Percentiles rank a stretch among this genome's conserved stretches.
Evolutionary conservation across 2,329 filamentous ascomycete genomes (phyloP).

Genomic region (Fusarium nanum): DNA sequence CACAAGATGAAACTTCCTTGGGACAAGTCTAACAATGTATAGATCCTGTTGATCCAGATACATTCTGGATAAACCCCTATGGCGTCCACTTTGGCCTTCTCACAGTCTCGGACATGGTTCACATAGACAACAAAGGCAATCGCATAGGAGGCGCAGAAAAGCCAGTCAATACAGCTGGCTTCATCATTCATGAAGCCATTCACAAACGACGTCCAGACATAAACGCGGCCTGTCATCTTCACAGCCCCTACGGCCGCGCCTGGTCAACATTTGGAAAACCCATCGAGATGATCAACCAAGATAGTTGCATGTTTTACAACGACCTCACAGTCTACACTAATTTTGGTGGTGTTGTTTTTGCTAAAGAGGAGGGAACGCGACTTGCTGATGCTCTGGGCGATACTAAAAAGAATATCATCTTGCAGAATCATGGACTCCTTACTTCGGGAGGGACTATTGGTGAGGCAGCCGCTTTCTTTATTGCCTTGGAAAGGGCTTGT

Average conservation of each 20-base stretch:
- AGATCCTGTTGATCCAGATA: conserved; percentile 51
- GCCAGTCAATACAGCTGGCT: conserved; percentile 74
- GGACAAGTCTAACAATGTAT: conserved; percentile 18
- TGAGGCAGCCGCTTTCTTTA: conserved; percentile 77
- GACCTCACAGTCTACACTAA: conserved; percentile 72
- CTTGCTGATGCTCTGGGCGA: conserved; percentile 71
- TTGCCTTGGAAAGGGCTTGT: conserved; percentile 74
- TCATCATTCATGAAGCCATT: conserved; percentile 74
- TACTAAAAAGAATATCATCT: conserved; percentile 68
- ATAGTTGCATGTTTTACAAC: conserved; percentile 71
- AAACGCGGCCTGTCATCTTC: conserved; percentile 74
- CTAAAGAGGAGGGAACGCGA: conserved; percentile 70
- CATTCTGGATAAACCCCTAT: conserved; percentile 66
- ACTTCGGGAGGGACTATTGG: conserved; percentile 76
- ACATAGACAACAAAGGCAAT: conserved; percentile 68
- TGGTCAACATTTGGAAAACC: conserved; percentile 72
- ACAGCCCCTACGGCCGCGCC: conserved; percentile 71
- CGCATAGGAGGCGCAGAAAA: conserved; percentile 69
- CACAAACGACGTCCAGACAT: conserved; percentile 72
- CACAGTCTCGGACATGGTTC: conserved; percentile 74
- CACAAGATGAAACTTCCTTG: too few relatives aligned
- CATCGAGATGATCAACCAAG: conserved; percentile 76
- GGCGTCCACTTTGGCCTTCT: conserved; percentile 74
- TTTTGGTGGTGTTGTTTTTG: conserved; percentile 62
- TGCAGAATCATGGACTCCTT: conserved; percentile 77